These are phyloP conservation scores for Trichoderma harzianum DNA, from an alignment of 2,329 filamentous ascomycete genomes.

Conservation along the genomic window DNA sequence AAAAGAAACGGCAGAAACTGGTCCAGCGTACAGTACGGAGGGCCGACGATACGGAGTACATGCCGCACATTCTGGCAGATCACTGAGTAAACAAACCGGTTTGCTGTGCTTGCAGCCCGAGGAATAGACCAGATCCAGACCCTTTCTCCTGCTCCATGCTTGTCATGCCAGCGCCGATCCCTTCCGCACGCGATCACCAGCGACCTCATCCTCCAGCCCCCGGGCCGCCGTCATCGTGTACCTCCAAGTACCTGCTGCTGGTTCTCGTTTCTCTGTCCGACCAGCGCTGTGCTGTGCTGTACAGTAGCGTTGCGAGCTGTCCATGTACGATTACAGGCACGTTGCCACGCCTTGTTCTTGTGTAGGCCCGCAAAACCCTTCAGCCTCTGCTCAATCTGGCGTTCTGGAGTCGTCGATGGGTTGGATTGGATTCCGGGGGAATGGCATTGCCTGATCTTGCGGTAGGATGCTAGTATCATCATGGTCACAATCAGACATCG, in stretches of 20 bases:
- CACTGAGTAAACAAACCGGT: constrained; percentile 1
- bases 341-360: neutral
- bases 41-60: neutral
- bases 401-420: no score
- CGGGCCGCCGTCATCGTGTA: constrained; percentile 18
- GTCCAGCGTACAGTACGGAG: neutral
- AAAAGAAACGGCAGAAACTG: no score
- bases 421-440: neutral
- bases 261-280: neutral
- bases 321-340: neutral
- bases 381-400: neutral
- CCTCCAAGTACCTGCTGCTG: neutral
- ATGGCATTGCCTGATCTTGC: neutral
- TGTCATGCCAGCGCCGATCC: constrained; percentile 22
- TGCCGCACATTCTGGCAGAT: neutral
- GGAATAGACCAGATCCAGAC: constrained; percentile 2
- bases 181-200: constrained; percentile 23
- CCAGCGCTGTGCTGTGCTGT: neutral
- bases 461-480: neutral
- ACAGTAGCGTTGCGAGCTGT: neutral
- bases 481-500: neutral
- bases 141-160: neutral
- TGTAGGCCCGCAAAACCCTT: constrained; percentile 4
- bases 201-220: constrained; percentile 16
- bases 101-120: neutral